These are phyloP conservation scores for Pseudozyma thailandica DNA, from an alignment of 1,284 basidiomycete genomes.

Conservation along the genomic window DNA sequence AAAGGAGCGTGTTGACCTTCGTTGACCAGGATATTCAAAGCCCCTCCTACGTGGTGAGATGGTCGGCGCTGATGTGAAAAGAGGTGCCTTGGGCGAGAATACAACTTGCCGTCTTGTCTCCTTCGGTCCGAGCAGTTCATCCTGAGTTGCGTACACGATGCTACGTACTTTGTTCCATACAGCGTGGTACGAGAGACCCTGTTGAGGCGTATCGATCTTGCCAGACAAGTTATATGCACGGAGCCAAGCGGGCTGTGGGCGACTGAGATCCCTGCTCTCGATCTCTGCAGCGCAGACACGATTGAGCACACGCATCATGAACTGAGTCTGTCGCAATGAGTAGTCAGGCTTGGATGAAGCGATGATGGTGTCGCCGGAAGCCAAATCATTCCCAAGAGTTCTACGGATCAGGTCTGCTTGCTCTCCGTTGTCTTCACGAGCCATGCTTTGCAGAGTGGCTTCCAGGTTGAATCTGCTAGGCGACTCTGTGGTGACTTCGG, in stretches of 20 bases:
- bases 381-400: background rate
- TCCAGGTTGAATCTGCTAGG: slow-evolving; percentile 18
- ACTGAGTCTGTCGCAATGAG: slow-evolving; percentile 37
- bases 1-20: slow-evolving; percentile 4
- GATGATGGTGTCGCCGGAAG: background rate
- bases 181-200: background rate
- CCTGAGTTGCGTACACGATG: slow-evolving; percentile 11
- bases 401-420: slow-evolving; percentile 8
- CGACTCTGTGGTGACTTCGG: slow-evolving; percentile 4
- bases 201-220: background rate
- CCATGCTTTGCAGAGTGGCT: slow-evolving; percentile 18
- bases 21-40: background rate
- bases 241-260: slow-evolving; percentile 7
- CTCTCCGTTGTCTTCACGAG: slow-evolving; percentile 9
- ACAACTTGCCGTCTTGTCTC: background rate
- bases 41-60: slow-evolving; percentile 16
- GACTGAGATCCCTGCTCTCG: background rate
- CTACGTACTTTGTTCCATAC: background rate
- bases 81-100: background rate
- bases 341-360: slow-evolving; percentile 6
- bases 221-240: background rate
- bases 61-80: background rate
- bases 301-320: slow-evolving; percentile 33
- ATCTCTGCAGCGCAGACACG: slow-evolving; percentile 31
- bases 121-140: slow-evolving; percentile 12